These are phyloP conservation scores for Cladorrhinum samala DNA, from an alignment of 495 filamentous ascomycete species.

Conservation along the genomic window DNA sequence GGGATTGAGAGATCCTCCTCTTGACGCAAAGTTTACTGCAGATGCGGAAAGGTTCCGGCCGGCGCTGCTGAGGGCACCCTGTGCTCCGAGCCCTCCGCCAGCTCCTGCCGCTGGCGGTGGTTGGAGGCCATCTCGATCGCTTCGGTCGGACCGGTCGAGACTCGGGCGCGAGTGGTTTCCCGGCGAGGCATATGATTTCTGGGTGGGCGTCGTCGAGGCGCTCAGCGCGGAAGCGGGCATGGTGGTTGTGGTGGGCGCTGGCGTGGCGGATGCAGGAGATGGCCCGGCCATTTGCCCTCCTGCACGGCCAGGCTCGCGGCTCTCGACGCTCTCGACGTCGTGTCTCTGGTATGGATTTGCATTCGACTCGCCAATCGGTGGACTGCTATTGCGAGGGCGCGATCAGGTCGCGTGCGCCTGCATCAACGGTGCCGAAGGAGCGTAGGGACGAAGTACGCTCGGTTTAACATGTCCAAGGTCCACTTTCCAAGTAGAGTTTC, in stretches of 20 bases:
- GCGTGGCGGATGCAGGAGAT: constrained; percentile 50
- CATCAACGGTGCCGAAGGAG: not conserved
- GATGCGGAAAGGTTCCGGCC: constrained; percentile 54
- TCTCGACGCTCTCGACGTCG: constrained; percentile 21
- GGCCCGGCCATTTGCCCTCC: constrained; percentile 49
- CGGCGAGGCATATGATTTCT: constrained; percentile 58
- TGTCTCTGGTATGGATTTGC: constrained; percentile 9
- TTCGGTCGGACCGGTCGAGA: constrained; percentile 23
- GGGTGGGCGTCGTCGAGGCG: constrained; percentile 64
- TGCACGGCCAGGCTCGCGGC: constrained; percentile 19
- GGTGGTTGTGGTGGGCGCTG: no score
- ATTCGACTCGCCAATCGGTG: constrained; percentile 20
- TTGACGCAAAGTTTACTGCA: constrained; percentile 53
- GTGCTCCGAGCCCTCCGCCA: no score
- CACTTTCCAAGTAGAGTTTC: not conserved
- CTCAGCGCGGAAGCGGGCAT: no score
- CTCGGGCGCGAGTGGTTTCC: constrained; percentile 32
- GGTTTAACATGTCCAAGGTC: not conserved
- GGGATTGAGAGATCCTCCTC: constrained; percentile 59
- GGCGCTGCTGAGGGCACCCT: no score
- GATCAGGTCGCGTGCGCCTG: not conserved
- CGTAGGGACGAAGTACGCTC: not conserved
- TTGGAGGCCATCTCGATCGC: constrained; percentile 46
- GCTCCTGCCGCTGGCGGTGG: constrained; percentile 29
- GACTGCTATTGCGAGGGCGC: not conserved